Base-by-base conservation (phyloP, 2,329 filamentous ascomycete species). In the Talaromyces sp. region DNA sequence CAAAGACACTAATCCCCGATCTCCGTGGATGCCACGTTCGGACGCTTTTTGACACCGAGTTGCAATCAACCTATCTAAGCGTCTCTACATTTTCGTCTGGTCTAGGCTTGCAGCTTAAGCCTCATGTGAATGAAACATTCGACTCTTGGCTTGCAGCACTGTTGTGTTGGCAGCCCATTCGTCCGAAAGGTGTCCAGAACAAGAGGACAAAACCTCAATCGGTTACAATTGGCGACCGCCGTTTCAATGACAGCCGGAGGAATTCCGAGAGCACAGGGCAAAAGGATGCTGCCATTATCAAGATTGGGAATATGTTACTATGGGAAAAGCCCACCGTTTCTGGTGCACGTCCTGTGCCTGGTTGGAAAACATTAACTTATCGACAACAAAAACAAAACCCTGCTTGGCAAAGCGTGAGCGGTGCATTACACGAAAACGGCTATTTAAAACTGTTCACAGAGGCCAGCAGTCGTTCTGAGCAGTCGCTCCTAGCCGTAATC, bases 371-470 rank as follows among this genome's bases (percentile, higher is more conserved):
- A 13, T 82, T 81, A 28, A 81, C 80, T 6, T 82, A 83, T 68
- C 79, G 82, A 62, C 78, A 85, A 67, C 82, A 85, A 69, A 84
- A 81, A 66, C 78, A 82, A 42, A 78, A 84, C 58, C 79, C 81
- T n/a, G 84, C 88, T 11, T 98, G 95, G 95, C 86, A 90, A 68
- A 86, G 86, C 65, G 92, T 98, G 4, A 97, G 92, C 32, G 97
- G 93, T 74, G 96, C 95, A 19, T 81, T 99, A 27, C 91, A 96
- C 67, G 95, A 98, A 71, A 96, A 96, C 68, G 95, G 95, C 61
- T 91, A 96, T 71, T 88, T 99, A 72, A 96, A 93, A 70, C 84
- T 99, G 11, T 88, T 95, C 74, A 90, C 90, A 1, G 93, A 97
- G 69, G 88, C 90, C 60, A 39, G 36, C 36, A 17, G 17, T 15